These are phyloP conservation scores for Kondoa subrosea DNA, from an alignment of 768 basidiomycete genomes.

Conservation along the genomic window DNA sequence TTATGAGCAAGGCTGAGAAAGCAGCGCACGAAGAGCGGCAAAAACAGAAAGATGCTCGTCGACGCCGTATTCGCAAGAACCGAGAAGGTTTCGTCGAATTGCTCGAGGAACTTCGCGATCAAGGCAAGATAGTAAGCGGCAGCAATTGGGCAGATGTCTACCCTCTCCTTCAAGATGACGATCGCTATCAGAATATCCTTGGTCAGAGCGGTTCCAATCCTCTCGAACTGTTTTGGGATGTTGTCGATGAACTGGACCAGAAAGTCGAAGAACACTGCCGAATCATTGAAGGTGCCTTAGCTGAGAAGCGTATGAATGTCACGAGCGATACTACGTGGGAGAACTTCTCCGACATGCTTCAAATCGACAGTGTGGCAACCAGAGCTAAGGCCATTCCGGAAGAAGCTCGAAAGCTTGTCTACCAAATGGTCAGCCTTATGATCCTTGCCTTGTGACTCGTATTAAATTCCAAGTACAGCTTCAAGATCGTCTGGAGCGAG, in stretches of 20 bases:
- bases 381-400: conserved; percentile 39
- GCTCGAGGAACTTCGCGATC: conserved; percentile 49
- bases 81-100: conserved; percentile 78
- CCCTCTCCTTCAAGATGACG: conserved; percentile 54
- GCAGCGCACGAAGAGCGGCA: conserved; percentile 80
- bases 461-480: conserved; percentile 39
- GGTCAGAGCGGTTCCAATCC: conserved; percentile 90
- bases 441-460: conserved; percentile 21
- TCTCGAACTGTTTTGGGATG: conserved; percentile 90
- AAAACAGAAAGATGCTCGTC: conserved; percentile 62
- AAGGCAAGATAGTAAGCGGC: conserved; percentile 55
- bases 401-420: conserved; percentile 46
- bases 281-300: conserved; percentile 38
- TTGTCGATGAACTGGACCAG: conserved; percentile 71
- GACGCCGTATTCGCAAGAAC: conserved; percentile 68
- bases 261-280: conserved; percentile 61
- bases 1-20: conserved; percentile 69
- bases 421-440: conserved; percentile 40
- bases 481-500: conserved; percentile 50
- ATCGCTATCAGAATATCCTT: conserved; percentile 69
- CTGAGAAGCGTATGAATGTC: conserved; percentile 33
- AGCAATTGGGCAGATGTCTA: conserved; percentile 86
- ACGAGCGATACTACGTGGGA: conserved; percentile 48
- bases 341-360: conserved; percentile 46
- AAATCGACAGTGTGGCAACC: conserved; percentile 32